Base-by-base conservation (phyloP, 345 rosid genomes). In the Combretum micranthum region DNA sequence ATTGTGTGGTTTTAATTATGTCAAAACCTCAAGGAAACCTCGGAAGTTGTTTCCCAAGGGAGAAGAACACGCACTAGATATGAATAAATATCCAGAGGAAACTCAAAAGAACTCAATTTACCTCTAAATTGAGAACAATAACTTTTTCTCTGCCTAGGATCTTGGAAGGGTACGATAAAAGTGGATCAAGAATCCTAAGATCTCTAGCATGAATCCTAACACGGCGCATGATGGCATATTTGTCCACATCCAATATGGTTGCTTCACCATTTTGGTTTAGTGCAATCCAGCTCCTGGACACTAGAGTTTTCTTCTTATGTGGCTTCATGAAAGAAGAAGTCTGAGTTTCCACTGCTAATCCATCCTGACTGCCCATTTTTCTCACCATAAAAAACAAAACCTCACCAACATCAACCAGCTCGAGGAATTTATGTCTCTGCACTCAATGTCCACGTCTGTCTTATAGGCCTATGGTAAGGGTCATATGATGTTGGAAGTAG, bases 111-210 rank as follows among this genome's bases (percentile, higher is more conserved):
- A 52, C 32, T 25, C 16, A 37, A 14, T 12, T 37, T 45, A 75
- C 86, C 80, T 78, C 82, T 65, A 78, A 72, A 59, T 76, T 82
- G 63, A 82, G 72, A 53, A 82, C 86, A 57, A 78, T 78, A 47
- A 70, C 77, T 64, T 53, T 66, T 21, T 78, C 86, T 32, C 86
- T 56, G 37, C 86, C 79, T 8, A 81, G 59, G 45, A 81, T 75
- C 3, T 73, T 62, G 2, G 86, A 81, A 53, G 83, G 86, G 47
- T 78, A 74, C 0, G 77, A 75, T 4, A 78, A 55, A 64, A 81
- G 39, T 19, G 87, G 83, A 48, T 81, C 87, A 10, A 81, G 83
- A 55, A 81, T 81, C 12, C 83, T 72, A 59, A 82, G 78, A 61
- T 82, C 87, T 44, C 87, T 62, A 17, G 82, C 87, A 59, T 78